Percentiles rank a stretch among this genome's conserved stretches.
Evolutionary conservation across 164 flowering plant genomes (phyloP).

Genomic region (Warburgia ugandensis): DNA sequence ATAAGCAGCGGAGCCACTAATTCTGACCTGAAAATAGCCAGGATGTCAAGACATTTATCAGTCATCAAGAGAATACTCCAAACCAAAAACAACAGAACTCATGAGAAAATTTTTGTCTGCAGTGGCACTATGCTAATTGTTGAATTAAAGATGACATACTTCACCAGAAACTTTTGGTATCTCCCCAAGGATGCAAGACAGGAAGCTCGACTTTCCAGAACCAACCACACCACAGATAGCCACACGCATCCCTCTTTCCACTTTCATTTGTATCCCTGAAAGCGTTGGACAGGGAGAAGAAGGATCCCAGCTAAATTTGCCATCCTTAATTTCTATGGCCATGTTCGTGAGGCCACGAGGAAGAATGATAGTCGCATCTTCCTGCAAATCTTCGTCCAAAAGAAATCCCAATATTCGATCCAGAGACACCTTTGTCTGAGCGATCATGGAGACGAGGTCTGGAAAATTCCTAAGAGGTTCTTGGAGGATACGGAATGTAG

Average conservation of each 20-base stretch:
- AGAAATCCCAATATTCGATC: constrained; percentile 79
- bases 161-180: constrained; percentile 85
- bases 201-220: constrained; percentile 90
- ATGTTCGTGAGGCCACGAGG: constrained; percentile 57
- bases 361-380: constrained; percentile 68
- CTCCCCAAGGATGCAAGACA: constrained; percentile 96
- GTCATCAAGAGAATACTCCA: neutral
- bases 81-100: neutral
- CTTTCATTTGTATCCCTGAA: constrained; percentile 63
- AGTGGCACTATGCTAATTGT: neutral
- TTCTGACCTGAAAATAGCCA: constrained; percentile 64
- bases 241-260: constrained; percentile 80
- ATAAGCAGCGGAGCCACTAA: constrained; percentile 92
- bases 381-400: constrained; percentile 81
- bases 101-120: neutral
- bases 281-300: constrained; percentile 60
- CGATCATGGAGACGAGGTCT: constrained; percentile 93
- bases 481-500: constrained; percentile 94
- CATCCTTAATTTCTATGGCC: constrained; percentile 74
- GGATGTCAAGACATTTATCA: no score
- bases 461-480: constrained; percentile 97
- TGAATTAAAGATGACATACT: constrained; percentile 38
- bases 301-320: constrained; percentile 78
- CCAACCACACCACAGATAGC: constrained; percentile 98
- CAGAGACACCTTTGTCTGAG: constrained; percentile 94